phyloP scores from a whole-genome alignment of 306 rosid genomes.

The Rosa persica region DNA sequence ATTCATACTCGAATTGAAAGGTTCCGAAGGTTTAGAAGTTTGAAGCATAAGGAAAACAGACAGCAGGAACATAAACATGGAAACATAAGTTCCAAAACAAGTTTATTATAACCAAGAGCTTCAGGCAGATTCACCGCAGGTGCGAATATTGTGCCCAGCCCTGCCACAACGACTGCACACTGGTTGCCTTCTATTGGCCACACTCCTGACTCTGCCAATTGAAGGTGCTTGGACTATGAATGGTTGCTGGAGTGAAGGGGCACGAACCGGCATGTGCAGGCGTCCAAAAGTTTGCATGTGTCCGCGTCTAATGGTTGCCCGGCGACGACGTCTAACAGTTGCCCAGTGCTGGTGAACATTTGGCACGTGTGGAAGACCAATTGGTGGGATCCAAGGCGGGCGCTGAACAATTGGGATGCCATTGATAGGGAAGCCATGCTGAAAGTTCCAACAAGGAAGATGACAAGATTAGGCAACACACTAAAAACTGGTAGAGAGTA shows the following conservation, averaged over 20 bases:
- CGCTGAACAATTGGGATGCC: neutral
- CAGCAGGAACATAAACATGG: too few relatives aligned
- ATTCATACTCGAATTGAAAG: neutral
- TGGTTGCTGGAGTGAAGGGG: neutral
- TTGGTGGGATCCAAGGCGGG: neutral
- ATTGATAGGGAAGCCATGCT: neutral
- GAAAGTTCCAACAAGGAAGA: neutral
- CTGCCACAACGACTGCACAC: neutral
- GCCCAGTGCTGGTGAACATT: neutral
- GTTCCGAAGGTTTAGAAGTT: neutral
- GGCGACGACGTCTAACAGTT: neutral
- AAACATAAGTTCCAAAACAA: neutral
- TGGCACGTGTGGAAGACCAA: neutral
- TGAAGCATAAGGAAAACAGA: neutral
- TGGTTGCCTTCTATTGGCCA: neutral
- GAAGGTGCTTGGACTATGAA: neutral
- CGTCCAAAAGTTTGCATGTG: neutral
- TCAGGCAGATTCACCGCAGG: neutral
- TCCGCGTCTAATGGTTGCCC: neutral
- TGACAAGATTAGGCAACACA: neutral
- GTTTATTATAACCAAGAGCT: neutral
- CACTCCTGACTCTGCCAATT: neutral
- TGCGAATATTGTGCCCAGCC: neutral
- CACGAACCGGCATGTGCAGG: neutral
- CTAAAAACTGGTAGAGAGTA: neutral